Conservation (phyloP, 1,284 basidiomycete genomes). For the Tilletia caries region DNA sequence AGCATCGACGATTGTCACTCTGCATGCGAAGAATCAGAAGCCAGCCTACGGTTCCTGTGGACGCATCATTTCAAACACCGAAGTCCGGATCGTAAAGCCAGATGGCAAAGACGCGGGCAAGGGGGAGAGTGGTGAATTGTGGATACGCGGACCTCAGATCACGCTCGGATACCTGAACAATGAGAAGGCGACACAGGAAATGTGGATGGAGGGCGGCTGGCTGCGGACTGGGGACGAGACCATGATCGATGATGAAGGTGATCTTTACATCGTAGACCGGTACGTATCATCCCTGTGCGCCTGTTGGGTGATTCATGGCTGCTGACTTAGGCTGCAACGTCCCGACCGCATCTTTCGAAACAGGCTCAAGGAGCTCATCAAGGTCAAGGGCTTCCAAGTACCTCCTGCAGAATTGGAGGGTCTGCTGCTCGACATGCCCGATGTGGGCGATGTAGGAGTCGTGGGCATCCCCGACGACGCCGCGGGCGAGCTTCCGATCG, state of each 20-base stretch:
- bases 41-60: conserved; percentile 17
- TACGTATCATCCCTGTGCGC: too few species aligned
- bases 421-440: conserved; percentile 68
- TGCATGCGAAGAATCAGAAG: neutral
- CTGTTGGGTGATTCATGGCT: too few species aligned
- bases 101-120: conserved; percentile 45
- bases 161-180: conserved; percentile 57
- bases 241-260: conserved; percentile 24
- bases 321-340: too few species aligned
- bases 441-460: conserved; percentile 69
- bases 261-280: conserved; percentile 40
- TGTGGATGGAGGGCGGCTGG: conserved; percentile 36
- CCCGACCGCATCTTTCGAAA: too few species aligned
- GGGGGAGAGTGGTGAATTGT: conserved; percentile 57
- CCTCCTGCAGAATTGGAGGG: conserved; percentile 64
- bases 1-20: conserved; percentile 20
- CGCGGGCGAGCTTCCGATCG: conserved; percentile 72
- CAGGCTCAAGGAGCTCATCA: conserved; percentile 28
- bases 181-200: conserved; percentile 41
- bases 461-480: conserved; percentile 73
- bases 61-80: conserved; percentile 29
- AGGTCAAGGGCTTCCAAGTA: conserved; percentile 40
- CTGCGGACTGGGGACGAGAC: conserved; percentile 44
- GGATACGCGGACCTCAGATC: conserved; percentile 58
- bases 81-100: conserved; percentile 38